phyloP scores from a whole-genome alignment of 495 filamentous ascomycete species.

The Penicillium bialowiezense region DNA sequence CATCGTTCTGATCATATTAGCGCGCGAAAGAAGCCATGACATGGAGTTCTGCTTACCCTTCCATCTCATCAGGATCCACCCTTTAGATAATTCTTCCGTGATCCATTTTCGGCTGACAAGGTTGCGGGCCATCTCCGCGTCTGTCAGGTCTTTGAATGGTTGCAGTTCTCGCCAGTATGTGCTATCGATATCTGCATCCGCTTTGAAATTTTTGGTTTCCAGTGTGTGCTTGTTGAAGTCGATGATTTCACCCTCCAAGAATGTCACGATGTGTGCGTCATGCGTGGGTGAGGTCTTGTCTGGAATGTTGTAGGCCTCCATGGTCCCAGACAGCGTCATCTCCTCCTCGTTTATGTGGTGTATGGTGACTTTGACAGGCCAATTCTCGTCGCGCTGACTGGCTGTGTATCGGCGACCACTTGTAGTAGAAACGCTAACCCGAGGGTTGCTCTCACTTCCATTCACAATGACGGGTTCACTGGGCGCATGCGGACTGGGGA shows the following conservation, averaged over 20 bases:
- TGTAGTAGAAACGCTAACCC: conserved; percentile 31
- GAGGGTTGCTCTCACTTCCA: conserved; percentile 27
- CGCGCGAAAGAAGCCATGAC: background rate
- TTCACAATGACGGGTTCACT: conserved; percentile 42
- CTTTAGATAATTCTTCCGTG: conserved; percentile 47
- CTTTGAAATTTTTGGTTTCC: conserved; percentile 65
- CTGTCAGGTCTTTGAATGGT: conserved; percentile 58
- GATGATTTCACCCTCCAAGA: conserved; percentile 74
- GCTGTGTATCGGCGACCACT: conserved; percentile 39
- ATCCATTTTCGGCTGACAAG: conserved; percentile 59
- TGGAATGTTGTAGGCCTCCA: conserved; percentile 78
- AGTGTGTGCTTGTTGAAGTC: conserved; percentile 68
- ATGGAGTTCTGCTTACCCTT: conserved; percentile 51
- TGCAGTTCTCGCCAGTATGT: conserved; percentile 70
- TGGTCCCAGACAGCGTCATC: conserved; percentile 70
- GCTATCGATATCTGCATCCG: conserved; percentile 59
- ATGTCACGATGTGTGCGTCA: conserved; percentile 67
- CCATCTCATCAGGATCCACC: conserved; percentile 77
- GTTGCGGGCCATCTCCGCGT: conserved; percentile 56
- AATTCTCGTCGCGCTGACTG: conserved; percentile 54
- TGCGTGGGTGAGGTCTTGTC: conserved; percentile 50
- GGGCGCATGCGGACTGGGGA: conserved; percentile 22
- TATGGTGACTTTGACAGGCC: conserved; percentile 72
- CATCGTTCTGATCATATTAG: conserved; percentile 54
- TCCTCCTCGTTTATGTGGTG: conserved; percentile 61